phyloP scores from a whole-genome alignment of 345 rosid species.

The Lenwebbia sp. region DNA sequence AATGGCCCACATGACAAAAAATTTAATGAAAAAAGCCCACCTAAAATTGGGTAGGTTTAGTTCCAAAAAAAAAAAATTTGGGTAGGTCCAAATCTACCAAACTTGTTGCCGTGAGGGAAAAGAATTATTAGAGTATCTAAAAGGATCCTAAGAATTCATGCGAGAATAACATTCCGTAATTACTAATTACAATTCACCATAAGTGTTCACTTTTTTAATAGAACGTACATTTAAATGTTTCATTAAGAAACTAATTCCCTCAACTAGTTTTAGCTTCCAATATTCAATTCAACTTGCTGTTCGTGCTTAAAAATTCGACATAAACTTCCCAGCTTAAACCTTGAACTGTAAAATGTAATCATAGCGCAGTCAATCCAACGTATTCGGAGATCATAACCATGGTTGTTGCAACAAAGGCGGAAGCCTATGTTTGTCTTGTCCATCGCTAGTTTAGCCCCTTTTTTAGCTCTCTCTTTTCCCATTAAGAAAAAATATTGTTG shows the following conservation, averaged over 20 bases:
- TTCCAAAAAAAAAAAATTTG: background rate
- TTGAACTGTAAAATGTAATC: background rate
- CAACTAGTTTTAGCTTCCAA: background rate
- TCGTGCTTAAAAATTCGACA: background rate
- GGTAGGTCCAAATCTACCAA: background rate
- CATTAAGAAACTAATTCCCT: background rate
- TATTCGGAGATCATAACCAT: background rate
- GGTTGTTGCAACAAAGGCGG: background rate
- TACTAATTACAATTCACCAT: background rate
- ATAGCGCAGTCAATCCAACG: background rate
- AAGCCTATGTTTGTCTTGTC: background rate
- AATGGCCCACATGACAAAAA: background rate
- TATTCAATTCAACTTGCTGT: background rate
- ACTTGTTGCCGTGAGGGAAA: background rate
- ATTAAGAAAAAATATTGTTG: background rate
- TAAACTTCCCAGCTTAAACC: background rate
- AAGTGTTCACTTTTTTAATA: background rate
- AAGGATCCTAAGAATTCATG: no score
- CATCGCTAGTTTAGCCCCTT: background rate
- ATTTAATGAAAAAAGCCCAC: background rate
- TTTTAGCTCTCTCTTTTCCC: background rate
- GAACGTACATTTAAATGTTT: background rate
- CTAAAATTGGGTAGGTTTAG: background rate
- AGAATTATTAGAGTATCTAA: background rate
- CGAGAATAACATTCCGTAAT: no score